A percentile compares a stretch with the other conserved stretches of the same genome.
Evolutionary conservation across 345 rosid genomes (phyloP).

Genomic region (Arabis alpina): DNA sequence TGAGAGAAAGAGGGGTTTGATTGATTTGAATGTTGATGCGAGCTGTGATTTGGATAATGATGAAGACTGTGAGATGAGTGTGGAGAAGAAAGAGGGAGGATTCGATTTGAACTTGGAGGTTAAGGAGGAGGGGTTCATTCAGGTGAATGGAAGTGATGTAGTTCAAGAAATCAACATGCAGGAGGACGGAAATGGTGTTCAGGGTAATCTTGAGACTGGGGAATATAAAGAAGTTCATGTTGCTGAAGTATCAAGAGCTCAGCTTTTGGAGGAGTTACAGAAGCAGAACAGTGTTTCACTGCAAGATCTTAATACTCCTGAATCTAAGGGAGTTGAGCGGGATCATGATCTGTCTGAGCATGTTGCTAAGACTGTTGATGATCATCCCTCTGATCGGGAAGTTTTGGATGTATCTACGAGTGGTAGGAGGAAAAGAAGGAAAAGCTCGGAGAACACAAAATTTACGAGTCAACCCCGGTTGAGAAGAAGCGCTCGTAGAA

Average conservation of each 20-base stretch:
- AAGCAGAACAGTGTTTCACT: constrained; percentile 41
- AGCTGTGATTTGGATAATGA: constrained; percentile 55
- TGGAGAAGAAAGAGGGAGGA: constrained; percentile 51
- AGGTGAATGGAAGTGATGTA: constrained; percentile 15
- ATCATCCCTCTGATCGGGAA: constrained; percentile 46
- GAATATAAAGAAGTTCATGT: constrained; percentile 53
- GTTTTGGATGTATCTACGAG: constrained; percentile 40
- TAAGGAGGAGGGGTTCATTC: constrained; percentile 47
- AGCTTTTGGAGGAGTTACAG: constrained; percentile 41
- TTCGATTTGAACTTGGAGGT: constrained; percentile 85
- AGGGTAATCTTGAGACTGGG: constrained; percentile 38
- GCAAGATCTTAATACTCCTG: constrained; percentile 31
- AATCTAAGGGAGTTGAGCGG: constrained; percentile 39
- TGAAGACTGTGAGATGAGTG: constrained; percentile 33
- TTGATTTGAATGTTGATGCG: constrained; percentile 83
- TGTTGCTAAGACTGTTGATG: constrained; percentile 42
- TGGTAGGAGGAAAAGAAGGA: constrained; percentile 63
- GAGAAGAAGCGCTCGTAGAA: constrained; percentile 91
- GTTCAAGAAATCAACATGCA: constrained; percentile 40
- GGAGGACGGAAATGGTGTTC: constrained; percentile 39
- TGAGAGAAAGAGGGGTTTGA: constrained; percentile 49
- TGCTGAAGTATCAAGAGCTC: constrained; percentile 44
- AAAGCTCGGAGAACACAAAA: constrained; percentile 39
- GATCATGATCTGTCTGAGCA: constrained; percentile 40
- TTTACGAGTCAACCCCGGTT: constrained; percentile 51